phyloP scores from a whole-genome alignment of 2,329 filamentous ascomycete genomes.

The Moelleriella libera region DNA sequence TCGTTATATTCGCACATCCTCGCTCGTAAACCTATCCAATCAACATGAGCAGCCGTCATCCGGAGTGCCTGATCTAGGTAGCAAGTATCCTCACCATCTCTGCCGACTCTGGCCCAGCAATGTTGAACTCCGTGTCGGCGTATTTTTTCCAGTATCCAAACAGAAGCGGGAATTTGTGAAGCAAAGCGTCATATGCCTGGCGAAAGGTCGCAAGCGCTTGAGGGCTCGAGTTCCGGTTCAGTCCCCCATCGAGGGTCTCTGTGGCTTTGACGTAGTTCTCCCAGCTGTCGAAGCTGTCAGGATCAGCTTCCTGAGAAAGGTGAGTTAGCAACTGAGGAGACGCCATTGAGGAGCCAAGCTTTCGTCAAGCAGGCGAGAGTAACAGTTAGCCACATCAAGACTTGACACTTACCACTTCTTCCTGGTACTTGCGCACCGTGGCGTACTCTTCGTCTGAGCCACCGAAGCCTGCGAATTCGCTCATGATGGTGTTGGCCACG shows the following conservation, averaged over 20 bases:
- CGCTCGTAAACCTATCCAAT: constrained; percentile 70
- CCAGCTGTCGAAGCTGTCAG: constrained; percentile 90
- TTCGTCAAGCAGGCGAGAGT: neutral
- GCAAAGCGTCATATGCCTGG: constrained; percentile 80
- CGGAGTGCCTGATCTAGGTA: neutral
- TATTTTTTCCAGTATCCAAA: constrained; percentile 99
- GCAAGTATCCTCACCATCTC: constrained; percentile 58
- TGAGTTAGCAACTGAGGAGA: constrained; percentile 3
- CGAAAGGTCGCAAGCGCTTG: constrained; percentile 80
- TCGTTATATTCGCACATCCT: constrained; percentile 82
- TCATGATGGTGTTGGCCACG: constrained; percentile 32
- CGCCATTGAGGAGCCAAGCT: neutral
- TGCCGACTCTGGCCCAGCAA: constrained; percentile 89
- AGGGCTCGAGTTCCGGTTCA: constrained; percentile 93
- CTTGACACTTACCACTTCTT: constrained; percentile 49
- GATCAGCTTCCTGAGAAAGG: constrained; percentile 42
- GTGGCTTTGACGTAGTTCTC: constrained; percentile 78
- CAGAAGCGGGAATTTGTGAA: constrained; percentile 85
- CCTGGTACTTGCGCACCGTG: constrained; percentile 66
- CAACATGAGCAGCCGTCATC: neutral
- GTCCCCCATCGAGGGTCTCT: constrained; percentile 76
- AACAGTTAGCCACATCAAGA: neutral
- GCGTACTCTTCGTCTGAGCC: constrained; percentile 68
- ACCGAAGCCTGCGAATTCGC: constrained; percentile 56
- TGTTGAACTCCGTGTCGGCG: constrained; percentile 92